These are phyloP conservation scores for Stromatinia cepivora DNA, from an alignment of 2,329 filamentous ascomycete genomes.

Conservation along the genomic window DNA sequence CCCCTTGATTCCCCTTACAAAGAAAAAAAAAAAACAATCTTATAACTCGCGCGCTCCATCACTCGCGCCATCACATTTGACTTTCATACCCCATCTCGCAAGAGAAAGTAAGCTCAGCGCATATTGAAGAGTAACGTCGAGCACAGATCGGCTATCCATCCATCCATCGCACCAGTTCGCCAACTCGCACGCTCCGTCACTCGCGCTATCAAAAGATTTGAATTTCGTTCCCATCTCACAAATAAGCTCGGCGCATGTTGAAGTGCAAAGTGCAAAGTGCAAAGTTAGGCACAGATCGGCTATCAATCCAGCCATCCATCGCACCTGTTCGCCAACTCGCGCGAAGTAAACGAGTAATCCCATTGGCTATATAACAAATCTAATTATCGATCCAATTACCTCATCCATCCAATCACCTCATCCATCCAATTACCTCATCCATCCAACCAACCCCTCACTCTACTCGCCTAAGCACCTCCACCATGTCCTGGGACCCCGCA, in stretches of 20 bases:
- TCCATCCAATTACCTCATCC: background rate
- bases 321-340: background rate
- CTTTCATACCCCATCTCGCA: background rate
- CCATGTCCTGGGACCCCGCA: too few species aligned
- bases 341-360: background rate
- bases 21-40: background rate
- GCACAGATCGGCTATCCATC: too few species aligned
- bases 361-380: background rate
- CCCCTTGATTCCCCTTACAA: too few species aligned
- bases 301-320: too few species aligned
- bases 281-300: too few species aligned
- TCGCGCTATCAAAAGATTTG: background rate
- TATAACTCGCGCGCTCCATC: background rate
- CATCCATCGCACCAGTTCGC: too few species aligned
- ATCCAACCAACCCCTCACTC: background rate
- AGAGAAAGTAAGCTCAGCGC: background rate
- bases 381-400: background rate
- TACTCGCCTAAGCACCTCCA: too few species aligned
- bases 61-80: background rate
- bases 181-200: background rate
- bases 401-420: too few species aligned
- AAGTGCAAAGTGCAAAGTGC: background rate
- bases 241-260: background rate
- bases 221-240: background rate
- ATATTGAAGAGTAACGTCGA: background rate